phyloP scores from a whole-genome alignment of 345 rosid species.

The Orychophragmus violaceus region DNA sequence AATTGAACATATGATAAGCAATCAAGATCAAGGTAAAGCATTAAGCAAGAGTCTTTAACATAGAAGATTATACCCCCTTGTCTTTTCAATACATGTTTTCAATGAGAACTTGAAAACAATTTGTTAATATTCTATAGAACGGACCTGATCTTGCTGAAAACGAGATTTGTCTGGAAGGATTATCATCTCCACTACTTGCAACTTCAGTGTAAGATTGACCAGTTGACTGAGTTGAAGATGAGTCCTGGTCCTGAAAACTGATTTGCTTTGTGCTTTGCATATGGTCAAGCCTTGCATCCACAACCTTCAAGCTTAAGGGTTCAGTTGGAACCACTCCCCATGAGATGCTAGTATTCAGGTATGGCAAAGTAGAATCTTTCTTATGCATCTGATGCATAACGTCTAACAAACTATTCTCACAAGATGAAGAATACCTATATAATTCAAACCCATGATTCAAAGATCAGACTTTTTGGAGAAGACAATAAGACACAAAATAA shows the following conservation, averaged over 20 bases:
- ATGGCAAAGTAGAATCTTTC: slow-evolving; percentile 36
- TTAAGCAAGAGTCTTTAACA: slow-evolving; percentile 5
- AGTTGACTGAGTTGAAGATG: slow-evolving; percentile 65
- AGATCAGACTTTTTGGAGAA: background rate
- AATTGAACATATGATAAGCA: background rate
- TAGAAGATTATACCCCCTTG: background rate
- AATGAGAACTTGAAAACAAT: background rate
- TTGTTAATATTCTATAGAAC: too few species aligned
- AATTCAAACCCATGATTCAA: background rate
- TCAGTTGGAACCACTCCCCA: slow-evolving; percentile 39
- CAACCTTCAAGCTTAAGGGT: slow-evolving; percentile 41
- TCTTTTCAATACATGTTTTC: background rate
- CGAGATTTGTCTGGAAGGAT: slow-evolving; percentile 23
- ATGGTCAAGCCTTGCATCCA: slow-evolving; percentile 39
- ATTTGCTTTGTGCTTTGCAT: slow-evolving; percentile 36
- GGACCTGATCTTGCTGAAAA: slow-evolving; percentile 32
- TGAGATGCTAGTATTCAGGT: slow-evolving; percentile 37
- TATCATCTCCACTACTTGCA: slow-evolving; percentile 44
- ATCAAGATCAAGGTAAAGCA: slow-evolving; percentile 3
- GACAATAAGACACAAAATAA: background rate
- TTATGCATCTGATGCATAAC: slow-evolving; percentile 38
- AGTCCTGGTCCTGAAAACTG: slow-evolving; percentile 60
- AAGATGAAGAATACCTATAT: slow-evolving; percentile 9
- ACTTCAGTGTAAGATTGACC: slow-evolving; percentile 61
- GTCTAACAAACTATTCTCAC: background rate